Conservation (phyloP, 2,329 filamentous ascomycete genomes). For the Pseudogymnoascus sp. region DNA sequence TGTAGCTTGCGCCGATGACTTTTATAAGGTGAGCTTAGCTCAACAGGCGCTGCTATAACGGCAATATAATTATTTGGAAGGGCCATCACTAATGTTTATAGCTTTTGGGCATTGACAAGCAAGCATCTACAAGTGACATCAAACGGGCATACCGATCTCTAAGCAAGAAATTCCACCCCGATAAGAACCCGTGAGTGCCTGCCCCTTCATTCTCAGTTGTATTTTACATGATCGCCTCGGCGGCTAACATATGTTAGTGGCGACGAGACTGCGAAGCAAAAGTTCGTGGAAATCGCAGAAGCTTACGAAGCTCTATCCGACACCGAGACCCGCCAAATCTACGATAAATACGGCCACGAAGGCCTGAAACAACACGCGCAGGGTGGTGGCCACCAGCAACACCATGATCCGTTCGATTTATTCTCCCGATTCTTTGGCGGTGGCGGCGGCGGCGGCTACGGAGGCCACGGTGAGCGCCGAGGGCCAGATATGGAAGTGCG, state of each 20-base stretch:
- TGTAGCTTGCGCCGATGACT: slow-evolving; percentile 58
- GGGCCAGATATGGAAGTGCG: slow-evolving; percentile 87
- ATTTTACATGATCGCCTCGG: background rate
- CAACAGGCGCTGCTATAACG: background rate
- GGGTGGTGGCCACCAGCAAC: slow-evolving; percentile 53
- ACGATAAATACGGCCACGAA: slow-evolving; percentile 90
- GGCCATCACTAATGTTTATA: slow-evolving; percentile 30
- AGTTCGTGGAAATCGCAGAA: slow-evolving; percentile 89
- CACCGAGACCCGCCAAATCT: slow-evolving; percentile 72
- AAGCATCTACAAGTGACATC: slow-evolving; percentile 77
- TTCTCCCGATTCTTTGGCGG: slow-evolving; percentile 97
- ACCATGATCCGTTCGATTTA: slow-evolving; percentile 87
- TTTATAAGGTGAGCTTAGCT: slow-evolving; percentile 56
- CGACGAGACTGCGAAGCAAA: slow-evolving; percentile 71
- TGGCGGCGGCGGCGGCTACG: slow-evolving; percentile 64
- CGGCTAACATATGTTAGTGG: slow-evolving; percentile 42
- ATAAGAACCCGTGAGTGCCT: slow-evolving; percentile 82
- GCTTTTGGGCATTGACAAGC: slow-evolving; percentile 71
- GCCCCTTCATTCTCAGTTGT: background rate
- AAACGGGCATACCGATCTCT: slow-evolving; percentile 88
- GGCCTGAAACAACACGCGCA: slow-evolving; percentile 76
- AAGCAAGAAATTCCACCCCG: slow-evolving; percentile 93
- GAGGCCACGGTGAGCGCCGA: slow-evolving; percentile 64
- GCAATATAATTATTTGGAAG: background rate
- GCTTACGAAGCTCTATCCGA: slow-evolving; percentile 90